These are phyloP conservation scores for Naganishia albida DNA, from an alignment of 1,284 basidiomycete genomes.

Conservation along the genomic window DNA sequence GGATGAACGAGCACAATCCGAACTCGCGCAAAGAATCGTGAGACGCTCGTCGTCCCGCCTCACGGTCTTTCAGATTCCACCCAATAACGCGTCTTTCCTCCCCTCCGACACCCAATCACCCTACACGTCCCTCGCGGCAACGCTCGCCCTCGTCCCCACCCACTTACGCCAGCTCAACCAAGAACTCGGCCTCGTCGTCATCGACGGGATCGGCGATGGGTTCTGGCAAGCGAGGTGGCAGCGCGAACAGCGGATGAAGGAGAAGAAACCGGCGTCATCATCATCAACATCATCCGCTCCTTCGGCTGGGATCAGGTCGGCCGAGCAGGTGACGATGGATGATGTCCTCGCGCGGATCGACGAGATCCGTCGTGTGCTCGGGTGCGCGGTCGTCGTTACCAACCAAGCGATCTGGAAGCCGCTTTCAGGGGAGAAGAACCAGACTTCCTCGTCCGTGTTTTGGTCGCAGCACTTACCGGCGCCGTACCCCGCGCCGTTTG, in stretches of 20 bases:
- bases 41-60: conserved; percentile 10
- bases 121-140: conserved; percentile 20
- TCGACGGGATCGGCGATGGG: conserved; percentile 49
- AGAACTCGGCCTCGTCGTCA: conserved; percentile 41
- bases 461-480: conserved; percentile 47
- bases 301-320: conserved; percentile 29
- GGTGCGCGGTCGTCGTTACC: conserved; percentile 44
- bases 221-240: conserved; percentile 48
- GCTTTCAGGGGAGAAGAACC: not conserved
- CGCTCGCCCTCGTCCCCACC: conserved; percentile 18
- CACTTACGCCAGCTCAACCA: conserved; percentile 1
- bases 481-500: conserved; percentile 46
- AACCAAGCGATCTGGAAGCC: conserved; percentile 46
- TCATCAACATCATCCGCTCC: no score
- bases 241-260: conserved; percentile 37
- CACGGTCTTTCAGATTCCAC: conserved; percentile 33
- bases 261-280: not conserved
- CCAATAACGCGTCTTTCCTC: conserved; percentile 1
- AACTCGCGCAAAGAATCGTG: conserved; percentile 10
- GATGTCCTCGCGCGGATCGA: conserved; percentile 46
- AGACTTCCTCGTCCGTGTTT: conserved; percentile 30
- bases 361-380: conserved; percentile 42
- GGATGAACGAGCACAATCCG: not conserved
- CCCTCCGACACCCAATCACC: conserved; percentile 1
- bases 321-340: conserved; percentile 42